Conservation (phyloP, 768 basidiomycete genomes). For the Hortiboletus campestris region DNA sequence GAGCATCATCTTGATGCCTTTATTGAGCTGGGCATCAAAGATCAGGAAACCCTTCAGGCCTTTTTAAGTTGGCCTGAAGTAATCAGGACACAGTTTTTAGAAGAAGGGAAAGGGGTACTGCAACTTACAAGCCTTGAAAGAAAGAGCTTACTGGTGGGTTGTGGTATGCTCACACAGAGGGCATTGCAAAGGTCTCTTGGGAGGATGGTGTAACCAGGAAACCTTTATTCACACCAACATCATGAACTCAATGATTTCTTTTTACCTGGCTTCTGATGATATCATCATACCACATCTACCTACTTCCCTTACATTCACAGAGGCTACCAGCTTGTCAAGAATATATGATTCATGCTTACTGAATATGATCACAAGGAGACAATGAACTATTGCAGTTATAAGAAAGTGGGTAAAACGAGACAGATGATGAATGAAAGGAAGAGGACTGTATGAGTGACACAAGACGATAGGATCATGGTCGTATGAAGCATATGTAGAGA, state of each 20-base stretch:
- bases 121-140: slow-evolving; percentile 24
- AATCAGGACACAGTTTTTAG: slow-evolving; percentile 16
- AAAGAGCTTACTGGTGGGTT: slow-evolving; percentile 14
- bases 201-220: not conserved
- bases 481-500: slow-evolving; percentile 19
- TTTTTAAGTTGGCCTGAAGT: slow-evolving; percentile 25
- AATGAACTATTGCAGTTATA: slow-evolving; percentile 23
- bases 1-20: slow-evolving; percentile 20
- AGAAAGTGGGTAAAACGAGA: slow-evolving; percentile 20
- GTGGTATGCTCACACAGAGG: slow-evolving; percentile 1
- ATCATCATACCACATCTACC: slow-evolving; percentile 1
- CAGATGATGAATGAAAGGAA: slow-evolving; percentile 19
- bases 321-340: slow-evolving; percentile 1
- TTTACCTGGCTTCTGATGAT: not conserved
- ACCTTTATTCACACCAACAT: not conserved
- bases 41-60: slow-evolving; percentile 17
- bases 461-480: slow-evolving; percentile 20
- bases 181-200: not conserved
- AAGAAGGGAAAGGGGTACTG: slow-evolving; percentile 7
- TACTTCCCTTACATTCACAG: slow-evolving; percentile 3
- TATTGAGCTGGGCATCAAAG: slow-evolving; percentile 21
- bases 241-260: not conserved
- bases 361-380: slow-evolving; percentile 25
- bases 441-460: slow-evolving; percentile 18
- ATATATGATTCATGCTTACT: slow-evolving; percentile 20